phyloP scores from a whole-genome alignment of 768 basidiomycete genomes.

The Mycena galericulata region DNA sequence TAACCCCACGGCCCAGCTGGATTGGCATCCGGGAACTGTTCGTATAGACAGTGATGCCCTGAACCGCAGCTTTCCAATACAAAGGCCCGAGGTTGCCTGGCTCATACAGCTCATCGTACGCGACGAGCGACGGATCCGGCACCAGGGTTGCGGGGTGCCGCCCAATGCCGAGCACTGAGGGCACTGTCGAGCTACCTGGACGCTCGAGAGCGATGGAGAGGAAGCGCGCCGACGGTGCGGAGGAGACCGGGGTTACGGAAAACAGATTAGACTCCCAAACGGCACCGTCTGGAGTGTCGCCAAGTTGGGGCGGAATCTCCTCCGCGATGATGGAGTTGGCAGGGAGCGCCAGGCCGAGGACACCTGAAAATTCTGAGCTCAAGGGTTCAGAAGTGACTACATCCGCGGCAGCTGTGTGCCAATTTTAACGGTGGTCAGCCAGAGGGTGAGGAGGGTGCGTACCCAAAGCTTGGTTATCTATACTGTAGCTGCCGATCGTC shows the following conservation, averaged over 20 bases:
- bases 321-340: constrained; percentile 74
- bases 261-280: constrained; percentile 78
- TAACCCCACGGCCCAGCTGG: constrained; percentile 40
- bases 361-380: constrained; percentile 66
- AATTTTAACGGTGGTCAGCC: background rate
- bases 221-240: constrained; percentile 72
- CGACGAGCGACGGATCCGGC: constrained; percentile 61
- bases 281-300: constrained; percentile 72
- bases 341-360: constrained; percentile 83
- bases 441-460: constrained; percentile 31
- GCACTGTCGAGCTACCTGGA: constrained; percentile 68
- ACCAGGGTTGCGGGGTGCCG: constrained; percentile 69
- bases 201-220: constrained; percentile 76
- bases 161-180: constrained; percentile 77
- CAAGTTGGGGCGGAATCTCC: constrained; percentile 59
- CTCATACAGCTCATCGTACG: constrained; percentile 56
- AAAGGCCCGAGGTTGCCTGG: constrained; percentile 57
- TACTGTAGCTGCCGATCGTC: constrained; percentile 70
- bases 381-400: constrained; percentile 69
- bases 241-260: constrained; percentile 65
- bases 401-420: constrained; percentile 67
- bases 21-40: constrained; percentile 23
- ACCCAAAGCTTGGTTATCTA: constrained; percentile 81
- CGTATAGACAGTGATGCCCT: constrained; percentile 69
- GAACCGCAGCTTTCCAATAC: constrained; percentile 74